Evolutionary conservation across 2,329 filamentous ascomycete species (phyloP).

Genomic region (Botrytis squamosa): DNA sequence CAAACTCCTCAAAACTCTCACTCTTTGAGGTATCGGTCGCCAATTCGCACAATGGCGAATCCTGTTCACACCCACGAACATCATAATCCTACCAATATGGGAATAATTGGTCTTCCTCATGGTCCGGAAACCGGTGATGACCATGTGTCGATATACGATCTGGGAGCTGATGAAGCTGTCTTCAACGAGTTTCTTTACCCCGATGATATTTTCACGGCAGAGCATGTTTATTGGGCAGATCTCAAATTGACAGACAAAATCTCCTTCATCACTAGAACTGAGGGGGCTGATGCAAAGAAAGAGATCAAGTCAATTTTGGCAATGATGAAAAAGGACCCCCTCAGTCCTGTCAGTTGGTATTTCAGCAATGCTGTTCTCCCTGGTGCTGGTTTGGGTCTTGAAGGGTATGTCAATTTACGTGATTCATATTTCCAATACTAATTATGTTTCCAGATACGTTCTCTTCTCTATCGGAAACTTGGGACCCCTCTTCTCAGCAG

Average conservation of each 20-base stretch:
- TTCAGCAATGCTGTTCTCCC: conserved; percentile 88
- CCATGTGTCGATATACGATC: conserved; percentile 29
- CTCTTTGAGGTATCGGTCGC: neutral
- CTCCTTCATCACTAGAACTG: conserved; percentile 72
- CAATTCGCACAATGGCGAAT: conserved; percentile 28
- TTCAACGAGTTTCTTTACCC: conserved; percentile 82
- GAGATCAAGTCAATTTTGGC: conserved; percentile 67
- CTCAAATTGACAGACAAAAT: conserved; percentile 68
- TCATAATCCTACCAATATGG: conserved; percentile 34
- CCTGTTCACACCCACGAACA: conserved; percentile 31
- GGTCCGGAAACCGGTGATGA: conserved; percentile 39
- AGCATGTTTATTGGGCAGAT: conserved; percentile 93
- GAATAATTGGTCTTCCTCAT: conserved; percentile 35
- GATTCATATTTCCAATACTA: conserved; percentile 9
- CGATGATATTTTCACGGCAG: conserved; percentile 79
- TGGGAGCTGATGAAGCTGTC: conserved; percentile 51
- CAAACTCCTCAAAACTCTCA: conserved; percentile 1
- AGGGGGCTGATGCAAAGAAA: conserved; percentile 64
- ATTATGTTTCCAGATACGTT: conserved; percentile 64
- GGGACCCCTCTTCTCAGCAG: conserved; percentile 72
- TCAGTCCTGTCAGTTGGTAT: conserved; percentile 83
- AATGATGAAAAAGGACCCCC: conserved; percentile 84
- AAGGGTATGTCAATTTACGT: conserved; percentile 55
- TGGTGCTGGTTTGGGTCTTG: conserved; percentile 85
- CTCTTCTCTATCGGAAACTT: conserved; percentile 96